These are phyloP conservation scores for Xylariaceae sp. DNA, from an alignment of 2,329 filamentous ascomycete species.

Conservation along the genomic window DNA sequence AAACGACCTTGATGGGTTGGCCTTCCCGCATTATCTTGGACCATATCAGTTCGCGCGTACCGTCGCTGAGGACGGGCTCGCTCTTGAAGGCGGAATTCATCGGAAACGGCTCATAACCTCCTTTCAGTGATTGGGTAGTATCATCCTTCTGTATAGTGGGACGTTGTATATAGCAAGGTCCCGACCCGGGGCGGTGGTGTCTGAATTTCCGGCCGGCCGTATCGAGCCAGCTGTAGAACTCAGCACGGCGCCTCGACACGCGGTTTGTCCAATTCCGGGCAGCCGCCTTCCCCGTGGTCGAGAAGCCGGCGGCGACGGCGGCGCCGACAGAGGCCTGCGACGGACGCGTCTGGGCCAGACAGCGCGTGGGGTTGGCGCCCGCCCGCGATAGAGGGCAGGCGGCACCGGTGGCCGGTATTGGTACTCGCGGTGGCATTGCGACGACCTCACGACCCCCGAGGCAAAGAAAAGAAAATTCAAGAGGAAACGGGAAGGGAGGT, in stretches of 20 bases:
- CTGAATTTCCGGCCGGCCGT: too few relatives aligned
- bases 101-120: slow-evolving; percentile 59
- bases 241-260: slow-evolving; percentile 19
- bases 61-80: slow-evolving; percentile 67
- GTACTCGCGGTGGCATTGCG: slow-evolving; percentile 26
- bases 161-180: too few relatives aligned
- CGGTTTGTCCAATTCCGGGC: slow-evolving; percentile 17
- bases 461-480: slow-evolving; percentile 4
- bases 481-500: background rate
- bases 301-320: slow-evolving; percentile 23
- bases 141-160: too few relatives aligned
- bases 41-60: slow-evolving; percentile 69
- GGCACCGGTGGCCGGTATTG: slow-evolving; percentile 11
- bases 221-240: slow-evolving; percentile 10
- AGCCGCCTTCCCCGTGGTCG: slow-evolving; percentile 26
- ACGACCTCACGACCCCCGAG: slow-evolving; percentile 13
- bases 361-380: slow-evolving; percentile 8
- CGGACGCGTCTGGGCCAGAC: slow-evolving; percentile 5
- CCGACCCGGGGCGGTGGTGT: too few relatives aligned
- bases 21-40: slow-evolving; percentile 58
- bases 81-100: slow-evolving; percentile 66
- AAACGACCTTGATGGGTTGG: slow-evolving; percentile 68
- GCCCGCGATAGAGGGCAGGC: slow-evolving; percentile 9
- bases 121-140: too few relatives aligned
- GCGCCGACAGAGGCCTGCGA: slow-evolving; percentile 12